These are phyloP conservation scores for Lodderomyces metapsilosis DNA, from an alignment of 1,139 yeast species.

Conservation along the genomic window DNA sequence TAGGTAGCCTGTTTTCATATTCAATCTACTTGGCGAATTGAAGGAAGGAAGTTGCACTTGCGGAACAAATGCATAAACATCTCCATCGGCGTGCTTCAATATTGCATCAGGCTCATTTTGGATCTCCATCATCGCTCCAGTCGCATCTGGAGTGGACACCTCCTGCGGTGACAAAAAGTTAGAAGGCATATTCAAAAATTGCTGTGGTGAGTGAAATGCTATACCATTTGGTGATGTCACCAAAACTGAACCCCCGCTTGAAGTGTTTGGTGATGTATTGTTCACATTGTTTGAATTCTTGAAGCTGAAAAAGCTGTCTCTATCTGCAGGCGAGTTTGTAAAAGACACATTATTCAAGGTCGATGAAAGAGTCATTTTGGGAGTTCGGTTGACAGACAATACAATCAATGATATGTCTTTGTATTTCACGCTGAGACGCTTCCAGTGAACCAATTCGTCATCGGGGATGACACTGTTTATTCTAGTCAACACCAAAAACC, in stretches of 20 bases:
- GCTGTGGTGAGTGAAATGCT: constrained; percentile 40
- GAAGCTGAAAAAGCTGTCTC: constrained; percentile 16
- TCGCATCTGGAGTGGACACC: constrained; percentile 10
- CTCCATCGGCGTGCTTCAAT: constrained; percentile 51
- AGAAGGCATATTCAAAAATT: constrained; percentile 34
- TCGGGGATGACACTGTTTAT: constrained; percentile 73
- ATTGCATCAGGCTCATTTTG: constrained; percentile 31
- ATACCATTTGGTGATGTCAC: constrained; percentile 38
- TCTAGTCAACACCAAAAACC: constrained; percentile 65
- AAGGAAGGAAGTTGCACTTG: constrained; percentile 61
- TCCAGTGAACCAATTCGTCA: constrained; percentile 78
- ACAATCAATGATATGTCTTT: constrained; percentile 69
- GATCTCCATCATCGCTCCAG: constrained; percentile 6
- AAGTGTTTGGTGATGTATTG: constrained; percentile 23
- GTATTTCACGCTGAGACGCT: constrained; percentile 57
- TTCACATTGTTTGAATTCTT: constrained; percentile 21
- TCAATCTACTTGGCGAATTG: constrained; percentile 68
- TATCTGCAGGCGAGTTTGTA: too few relatives aligned
- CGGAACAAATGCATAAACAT: constrained; percentile 63
- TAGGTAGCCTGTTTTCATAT: constrained; percentile 71
- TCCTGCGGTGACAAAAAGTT: constrained; percentile 39
- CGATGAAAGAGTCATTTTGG: constrained; percentile 49
- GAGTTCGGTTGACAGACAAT: constrained; percentile 65
- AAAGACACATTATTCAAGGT: too few relatives aligned
- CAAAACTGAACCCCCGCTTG: constrained; percentile 19